These are phyloP conservation scores for Oemleria cerasiformis DNA, from an alignment of 306 rosid species.

Conservation along the genomic window DNA sequence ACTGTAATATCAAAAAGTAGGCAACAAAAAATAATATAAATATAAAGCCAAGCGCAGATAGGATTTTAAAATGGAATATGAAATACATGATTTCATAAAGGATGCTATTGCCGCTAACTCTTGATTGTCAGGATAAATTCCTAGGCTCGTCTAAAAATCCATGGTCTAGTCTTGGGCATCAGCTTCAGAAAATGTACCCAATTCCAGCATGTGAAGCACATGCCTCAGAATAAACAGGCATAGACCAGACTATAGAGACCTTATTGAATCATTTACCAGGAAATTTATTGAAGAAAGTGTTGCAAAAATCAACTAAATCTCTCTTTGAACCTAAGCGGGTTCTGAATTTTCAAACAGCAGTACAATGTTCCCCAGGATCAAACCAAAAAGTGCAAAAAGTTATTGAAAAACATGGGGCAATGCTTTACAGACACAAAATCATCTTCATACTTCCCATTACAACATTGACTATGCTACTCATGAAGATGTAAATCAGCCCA, in stretches of 20 bases:
- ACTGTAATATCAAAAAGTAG: neutral
- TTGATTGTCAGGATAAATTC: neutral
- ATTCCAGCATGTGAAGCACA: neutral
- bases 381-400: neutral
- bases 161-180: neutral
- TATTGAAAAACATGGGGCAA: neutral
- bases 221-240: neutral
- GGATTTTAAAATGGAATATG: neutral
- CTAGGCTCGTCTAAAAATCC: neutral
- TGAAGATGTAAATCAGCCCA: neutral
- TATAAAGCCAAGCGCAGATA: neutral
- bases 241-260: neutral
- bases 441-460: slow-evolving; percentile 13
- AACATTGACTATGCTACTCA: neutral
- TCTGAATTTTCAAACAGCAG: neutral
- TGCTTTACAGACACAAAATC: neutral
- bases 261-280: neutral
- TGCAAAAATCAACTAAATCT: neutral
- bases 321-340: neutral
- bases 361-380: neutral
- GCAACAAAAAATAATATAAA: neutral
- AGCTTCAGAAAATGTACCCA: neutral
- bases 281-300: neutral
- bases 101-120: slow-evolving; percentile 4
- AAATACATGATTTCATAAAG: slow-evolving; percentile 1